These are phyloP conservation scores for Colletotrichum agaves DNA, from an alignment of 2,329 filamentous ascomycete genomes.

Conservation along the genomic window DNA sequence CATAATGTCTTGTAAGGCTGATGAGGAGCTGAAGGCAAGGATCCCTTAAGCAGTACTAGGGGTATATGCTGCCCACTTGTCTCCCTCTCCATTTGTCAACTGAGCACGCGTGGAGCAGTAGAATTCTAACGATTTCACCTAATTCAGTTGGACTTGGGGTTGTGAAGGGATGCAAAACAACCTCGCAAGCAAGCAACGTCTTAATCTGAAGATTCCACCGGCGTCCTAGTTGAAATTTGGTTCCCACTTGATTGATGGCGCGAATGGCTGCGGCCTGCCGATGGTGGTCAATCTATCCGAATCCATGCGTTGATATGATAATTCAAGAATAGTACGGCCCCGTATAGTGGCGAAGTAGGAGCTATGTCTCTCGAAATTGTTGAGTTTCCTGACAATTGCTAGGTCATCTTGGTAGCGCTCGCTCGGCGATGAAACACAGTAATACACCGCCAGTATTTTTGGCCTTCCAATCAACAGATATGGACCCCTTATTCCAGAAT, in stretches of 20 bases:
- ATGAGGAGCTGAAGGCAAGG: background rate
- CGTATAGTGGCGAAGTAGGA: background rate
- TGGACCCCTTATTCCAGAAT: background rate
- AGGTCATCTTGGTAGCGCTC: background rate
- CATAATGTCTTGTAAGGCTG: background rate
- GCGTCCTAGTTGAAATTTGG: too few relatives aligned
- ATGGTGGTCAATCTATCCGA: too few relatives aligned
- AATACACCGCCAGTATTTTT: background rate
- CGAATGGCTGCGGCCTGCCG: too few relatives aligned
- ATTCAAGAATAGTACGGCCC: background rate
- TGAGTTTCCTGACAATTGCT: background rate
- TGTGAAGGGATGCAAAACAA: too few relatives aligned
- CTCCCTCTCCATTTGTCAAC: background rate
- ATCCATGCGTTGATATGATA: background rate
- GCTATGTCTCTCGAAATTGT: background rate
- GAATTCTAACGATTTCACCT: too few relatives aligned
- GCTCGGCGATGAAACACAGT: background rate
- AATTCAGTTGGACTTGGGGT: background rate
- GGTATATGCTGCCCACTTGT: too few relatives aligned
- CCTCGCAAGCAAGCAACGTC: too few relatives aligned
- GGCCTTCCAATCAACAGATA: background rate
- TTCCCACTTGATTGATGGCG: too few relatives aligned
- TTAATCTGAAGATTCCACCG: too few relatives aligned
- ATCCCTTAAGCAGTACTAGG: background rate
- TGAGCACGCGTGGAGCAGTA: background rate